Base-by-base conservation (phyloP, 176 grass and related monocot species). In the Aegilops bicornis region DNA sequence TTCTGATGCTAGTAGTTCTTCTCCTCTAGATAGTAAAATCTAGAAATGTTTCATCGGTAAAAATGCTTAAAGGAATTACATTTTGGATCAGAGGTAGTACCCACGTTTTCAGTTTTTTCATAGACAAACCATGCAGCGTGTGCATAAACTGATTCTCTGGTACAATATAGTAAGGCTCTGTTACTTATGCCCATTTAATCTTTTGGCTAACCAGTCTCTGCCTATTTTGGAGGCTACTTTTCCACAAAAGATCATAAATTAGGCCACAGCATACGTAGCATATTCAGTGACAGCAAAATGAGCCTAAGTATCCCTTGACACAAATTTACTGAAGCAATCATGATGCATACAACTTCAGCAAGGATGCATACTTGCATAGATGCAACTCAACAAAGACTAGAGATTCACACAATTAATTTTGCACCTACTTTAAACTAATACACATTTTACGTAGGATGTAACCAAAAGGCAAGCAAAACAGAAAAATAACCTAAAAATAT, bases 401-500 rank as follows among this genome's bases (percentile, higher is more conserved):
- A 71, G 81, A 84, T 64, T 17, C 7, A 24, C n/a, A 14, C 22
- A 83, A 24, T 79, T 71, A 58, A 74, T n/a, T 27, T 36, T 63
- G 72, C 35, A 78, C 50, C 50, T 33, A 78, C 25, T 78, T 84
- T 36, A 23, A 79, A 62, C 13, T 9, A 43, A 7, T 30, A 64
- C 12, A 24, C 8, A 0, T 66, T 76, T 77, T 66, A n/a, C 2
- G 16, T 54, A 52, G 8, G 19, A 29, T 62, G 84, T 59, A 81
- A 24, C 3, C 12, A 61, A 39, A 88, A 20, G 8, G 4, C 68
- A 17, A 60, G 19, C 7, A 64, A 48, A 58, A 84, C 3, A 79
- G 12, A 79, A 84, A 89, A 85, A 74, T 68, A 88, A 85, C 87
- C 17, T 7, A 56, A 52, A 20, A 77, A 62, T 69, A 58, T 45